These are phyloP conservation scores for Trametes sanguinea DNA, from an alignment of 768 basidiomycete species.

Conservation along the genomic window DNA sequence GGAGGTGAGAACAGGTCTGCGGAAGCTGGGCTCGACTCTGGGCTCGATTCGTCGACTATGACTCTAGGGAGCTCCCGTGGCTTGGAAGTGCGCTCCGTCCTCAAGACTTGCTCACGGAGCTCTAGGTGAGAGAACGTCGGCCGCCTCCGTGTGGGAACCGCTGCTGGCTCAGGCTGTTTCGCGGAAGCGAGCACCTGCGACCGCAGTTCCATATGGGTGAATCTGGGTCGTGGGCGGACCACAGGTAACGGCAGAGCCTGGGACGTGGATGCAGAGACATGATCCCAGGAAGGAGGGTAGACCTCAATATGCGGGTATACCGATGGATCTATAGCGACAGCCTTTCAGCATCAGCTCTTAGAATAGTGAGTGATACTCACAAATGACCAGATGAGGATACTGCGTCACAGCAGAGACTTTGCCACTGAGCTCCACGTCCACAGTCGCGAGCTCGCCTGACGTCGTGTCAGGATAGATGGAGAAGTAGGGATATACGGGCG, in stretches of 20 bases:
- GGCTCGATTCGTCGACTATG: neutral
- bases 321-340: constrained; percentile 23
- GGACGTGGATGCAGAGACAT: too few relatives aligned
- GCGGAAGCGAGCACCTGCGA: neutral
- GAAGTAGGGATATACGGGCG: constrained; percentile 31
- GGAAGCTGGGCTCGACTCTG: constrained; percentile 1
- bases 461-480: constrained; percentile 27
- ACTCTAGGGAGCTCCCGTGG: neutral
- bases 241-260: too few relatives aligned
- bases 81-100: neutral
- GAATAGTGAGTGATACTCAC: neutral
- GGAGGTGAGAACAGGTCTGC: constrained; percentile 11
- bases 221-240: constrained; percentile 5
- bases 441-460: neutral
- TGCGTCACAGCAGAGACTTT: neutral
- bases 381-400: constrained; percentile 19
- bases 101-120: constrained; percentile 22
- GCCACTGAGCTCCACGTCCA: constrained; percentile 1
- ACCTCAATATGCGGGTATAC: constrained; percentile 33
- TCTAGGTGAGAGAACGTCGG: constrained; percentile 26
- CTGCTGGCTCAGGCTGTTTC: neutral
- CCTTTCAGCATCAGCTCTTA: neutral
- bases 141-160: neutral
- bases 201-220: constrained; percentile 29
- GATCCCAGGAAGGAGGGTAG: constrained; percentile 27